Evolutionary conservation across 2,329 filamentous ascomycete genomes (phyloP).

Genomic region (Chaetomium olivaceum): DNA sequence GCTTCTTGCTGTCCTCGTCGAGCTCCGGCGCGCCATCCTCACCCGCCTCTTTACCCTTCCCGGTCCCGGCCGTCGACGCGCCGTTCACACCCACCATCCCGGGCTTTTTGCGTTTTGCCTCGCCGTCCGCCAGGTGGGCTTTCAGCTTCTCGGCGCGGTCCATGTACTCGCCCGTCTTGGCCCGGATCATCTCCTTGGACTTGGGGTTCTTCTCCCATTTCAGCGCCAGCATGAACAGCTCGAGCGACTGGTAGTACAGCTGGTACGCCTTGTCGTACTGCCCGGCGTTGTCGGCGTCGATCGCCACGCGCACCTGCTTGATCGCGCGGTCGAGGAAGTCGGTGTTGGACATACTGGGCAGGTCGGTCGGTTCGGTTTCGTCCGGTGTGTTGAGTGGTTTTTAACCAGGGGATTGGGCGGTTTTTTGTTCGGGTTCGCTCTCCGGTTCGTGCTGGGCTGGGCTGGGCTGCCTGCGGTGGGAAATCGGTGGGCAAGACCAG

Average conservation of each 20-base stretch:
- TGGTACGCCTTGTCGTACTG: slow-evolving; percentile 98
- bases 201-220: slow-evolving; percentile 99
- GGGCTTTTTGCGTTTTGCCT: slow-evolving; percentile 69
- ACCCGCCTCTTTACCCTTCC: slow-evolving; percentile 56
- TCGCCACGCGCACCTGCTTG: slow-evolving; percentile 94
- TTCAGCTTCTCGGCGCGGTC: slow-evolving; percentile 98
- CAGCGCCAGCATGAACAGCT: slow-evolving; percentile 97
- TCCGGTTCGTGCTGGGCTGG: background rate
- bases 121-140: slow-evolving; percentile 75
- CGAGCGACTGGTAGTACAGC: slow-evolving; percentile 90
- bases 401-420: background rate
- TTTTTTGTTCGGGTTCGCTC: slow-evolving; percentile 6
- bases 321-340: slow-evolving; percentile 97
- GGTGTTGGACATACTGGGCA: slow-evolving; percentile 80
- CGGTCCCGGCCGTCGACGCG: slow-evolving; percentile 61
- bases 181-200: slow-evolving; percentile 95
- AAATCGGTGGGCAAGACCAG: background rate
- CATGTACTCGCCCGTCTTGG: slow-evolving; percentile 96
- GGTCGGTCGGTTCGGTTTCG: background rate
- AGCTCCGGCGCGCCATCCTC: slow-evolving; percentile 55
- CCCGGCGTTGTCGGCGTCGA: slow-evolving; percentile 91
- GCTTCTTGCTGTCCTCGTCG: slow-evolving; percentile 93
- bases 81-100: slow-evolving; percentile 73
- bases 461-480: background rate
- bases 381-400: background rate